Percentiles rank a stretch among this genome's conserved stretches.
phyloP scores from a whole-genome alignment of 2,329 filamentous ascomycete species.

The Periconia digitata region DNA sequence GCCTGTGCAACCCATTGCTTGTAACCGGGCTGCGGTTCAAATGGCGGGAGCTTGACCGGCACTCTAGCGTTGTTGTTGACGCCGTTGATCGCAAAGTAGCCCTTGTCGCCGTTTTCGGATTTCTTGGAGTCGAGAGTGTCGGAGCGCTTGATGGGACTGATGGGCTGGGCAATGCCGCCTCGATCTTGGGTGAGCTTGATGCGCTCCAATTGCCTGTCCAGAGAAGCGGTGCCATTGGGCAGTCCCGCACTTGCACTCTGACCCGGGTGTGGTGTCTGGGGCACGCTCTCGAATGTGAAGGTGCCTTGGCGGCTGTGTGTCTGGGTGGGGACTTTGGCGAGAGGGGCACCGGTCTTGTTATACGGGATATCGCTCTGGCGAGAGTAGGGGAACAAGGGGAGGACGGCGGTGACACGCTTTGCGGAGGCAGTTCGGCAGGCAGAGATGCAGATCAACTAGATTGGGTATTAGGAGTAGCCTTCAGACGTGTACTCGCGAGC shows the following conservation, averaged over 20 bases:
- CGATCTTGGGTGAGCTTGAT: conserved; percentile 63
- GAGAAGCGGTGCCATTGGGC: conserved; percentile 65
- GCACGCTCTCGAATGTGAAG: conserved; percentile 89
- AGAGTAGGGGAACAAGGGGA: conserved; percentile 95
- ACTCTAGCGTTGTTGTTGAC: conserved; percentile 22
- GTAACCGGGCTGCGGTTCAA: conserved; percentile 86
- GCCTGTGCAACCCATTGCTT: conserved; percentile 99
- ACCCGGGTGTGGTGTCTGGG: conserved; percentile 77
- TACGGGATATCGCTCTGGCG: conserved; percentile 95
- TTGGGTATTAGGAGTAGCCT: conserved; percentile 26
- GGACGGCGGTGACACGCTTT: conserved; percentile 86
- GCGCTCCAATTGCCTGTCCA: conserved; percentile 74
- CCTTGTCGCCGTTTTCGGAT: conserved; percentile 21
- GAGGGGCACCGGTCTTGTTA: conserved; percentile 89
- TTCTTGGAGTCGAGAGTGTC: conserved; percentile 36
- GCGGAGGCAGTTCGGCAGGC: conserved; percentile 95
- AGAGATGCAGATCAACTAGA: conserved; percentile 86
- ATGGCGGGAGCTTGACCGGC: conserved; percentile 57
- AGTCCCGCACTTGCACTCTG: conserved; percentile 67
- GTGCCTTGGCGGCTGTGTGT: conserved; percentile 50
- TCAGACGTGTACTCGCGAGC: conserved; percentile 25
- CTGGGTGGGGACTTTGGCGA: conserved; percentile 64
- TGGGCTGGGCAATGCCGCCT: conserved; percentile 36
- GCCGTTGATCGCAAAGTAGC: conserved; percentile 26
- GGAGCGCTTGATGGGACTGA: conserved; percentile 34